Evolutionary conservation across 345 rosid genomes (phyloP), one percentile per base, ranked within the genome.

Genomic region (Bruguiera parviflora): DNA sequence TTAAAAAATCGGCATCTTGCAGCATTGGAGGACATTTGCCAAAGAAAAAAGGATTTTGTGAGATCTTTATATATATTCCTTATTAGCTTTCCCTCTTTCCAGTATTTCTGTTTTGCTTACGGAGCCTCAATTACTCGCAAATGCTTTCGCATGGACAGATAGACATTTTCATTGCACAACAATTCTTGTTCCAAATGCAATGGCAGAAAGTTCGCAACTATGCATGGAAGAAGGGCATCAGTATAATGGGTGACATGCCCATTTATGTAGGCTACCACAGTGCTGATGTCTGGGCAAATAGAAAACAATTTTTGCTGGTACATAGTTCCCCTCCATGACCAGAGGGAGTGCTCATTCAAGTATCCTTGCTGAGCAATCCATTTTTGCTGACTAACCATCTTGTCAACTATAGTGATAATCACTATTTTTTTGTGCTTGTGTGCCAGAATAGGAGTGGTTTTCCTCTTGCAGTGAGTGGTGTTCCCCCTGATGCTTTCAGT

Each of bases 231-330:
- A 91, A 85, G 75, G 97, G 93, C 66, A 81, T 94, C 63, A 80
- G 86, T 80, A 86, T 94, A 80, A 94, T 94, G 98, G 98, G 98
- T 24, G 98, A 94, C 84, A 94, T 94, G 98, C 96, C 98, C 60
- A 91, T 94, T 61, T 94, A 94, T 71, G 97, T 91, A 52, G 98
- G 90, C 37, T 91, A 91, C 75, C 97, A 94, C 72, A 91, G 98
- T 85, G 98, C 97, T 62, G 97, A 89, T 81, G 97, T 94, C 72
- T 94, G 98, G 98, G 98, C 97, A 71, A 91, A 94, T 72, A 91
- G 83, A 78, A 89, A 88, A 64, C 92, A 87, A 37, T 94, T 94
- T 78, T 83, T 88, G 68, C 81, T 94, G 90, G 98, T 85, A 76
- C 71, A 85, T 63, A 69, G n/a, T 63, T 24, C 61, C n/a, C 57